These are phyloP conservation scores for Cercospora sp. DNA, from an alignment of 2,329 filamentous ascomycete genomes.

Conservation along the genomic window DNA sequence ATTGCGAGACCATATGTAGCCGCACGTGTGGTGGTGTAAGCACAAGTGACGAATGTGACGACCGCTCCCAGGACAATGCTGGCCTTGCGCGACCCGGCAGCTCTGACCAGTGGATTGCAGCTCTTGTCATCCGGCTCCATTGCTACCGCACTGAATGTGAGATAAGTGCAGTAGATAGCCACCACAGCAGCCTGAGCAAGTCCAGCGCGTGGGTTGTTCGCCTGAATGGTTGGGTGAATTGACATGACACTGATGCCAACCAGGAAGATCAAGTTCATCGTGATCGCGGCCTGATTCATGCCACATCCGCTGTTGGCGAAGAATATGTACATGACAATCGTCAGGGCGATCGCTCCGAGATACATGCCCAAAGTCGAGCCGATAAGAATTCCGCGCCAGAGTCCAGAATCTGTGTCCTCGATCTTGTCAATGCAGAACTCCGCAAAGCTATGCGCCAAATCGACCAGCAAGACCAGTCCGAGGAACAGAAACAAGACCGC, in stretches of 20 bases:
- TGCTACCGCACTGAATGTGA: slow-evolving; percentile 95
- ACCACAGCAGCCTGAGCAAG: slow-evolving; percentile 98
- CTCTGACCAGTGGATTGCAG: slow-evolving; percentile 88
- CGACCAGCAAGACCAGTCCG: slow-evolving; percentile 86
- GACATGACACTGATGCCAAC: slow-evolving; percentile 78
- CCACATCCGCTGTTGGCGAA: slow-evolving; percentile 79
- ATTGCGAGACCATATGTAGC: slow-evolving; percentile 85
- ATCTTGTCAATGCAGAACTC: slow-evolving; percentile 95
- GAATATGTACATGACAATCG: slow-evolving; percentile 94
- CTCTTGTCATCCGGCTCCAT: slow-evolving; percentile 96
- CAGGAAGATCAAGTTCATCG: slow-evolving; percentile 80
- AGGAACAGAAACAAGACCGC: slow-evolving; percentile 93
- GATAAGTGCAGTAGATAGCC: slow-evolving; percentile 95
- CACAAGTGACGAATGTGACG: slow-evolving; percentile 93
- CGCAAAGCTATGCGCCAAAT: slow-evolving; percentile 94
- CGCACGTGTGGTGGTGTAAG: slow-evolving; percentile 94
- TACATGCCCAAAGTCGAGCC: slow-evolving; percentile 95
- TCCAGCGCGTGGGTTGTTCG: slow-evolving; percentile 87
- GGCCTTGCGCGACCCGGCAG: slow-evolving; percentile 82
- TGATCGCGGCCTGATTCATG: slow-evolving; percentile 97
- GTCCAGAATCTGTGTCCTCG: slow-evolving; percentile 77
- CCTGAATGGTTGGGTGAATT: slow-evolving; percentile 85
- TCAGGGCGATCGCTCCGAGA: slow-evolving; percentile 85
- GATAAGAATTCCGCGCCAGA: slow-evolving; percentile 85
- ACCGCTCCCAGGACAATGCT: slow-evolving; percentile 91